Base-by-base conservation (phyloP, 768 basidiomycete species). In the Lactarius deliciosus region DNA sequence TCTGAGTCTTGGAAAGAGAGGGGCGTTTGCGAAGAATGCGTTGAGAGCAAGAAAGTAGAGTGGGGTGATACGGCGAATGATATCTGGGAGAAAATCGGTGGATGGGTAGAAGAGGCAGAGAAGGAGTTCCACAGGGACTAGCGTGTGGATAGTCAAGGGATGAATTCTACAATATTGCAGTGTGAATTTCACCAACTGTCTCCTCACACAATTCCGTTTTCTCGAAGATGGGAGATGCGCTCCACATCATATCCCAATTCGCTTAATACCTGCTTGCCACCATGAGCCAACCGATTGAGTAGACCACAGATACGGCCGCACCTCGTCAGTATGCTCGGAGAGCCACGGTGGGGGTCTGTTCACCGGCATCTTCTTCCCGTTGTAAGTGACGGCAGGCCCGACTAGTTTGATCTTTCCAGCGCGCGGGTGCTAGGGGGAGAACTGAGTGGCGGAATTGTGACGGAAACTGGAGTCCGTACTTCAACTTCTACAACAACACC, bases 401-500 rank as follows among this genome's bases (percentile, higher is more conserved):
- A 79, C 77, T 15, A 81, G 68, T 70, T 80, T 81, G 67, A 81
- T 74, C 56, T 66, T 74, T 13, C 81, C 80, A n/a, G 79, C 79
- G 60, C 82, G 72, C 5, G 82, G 81, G 20, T 72, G 72, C 72
- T 72, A 22, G 18, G 30, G 15, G 20, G 10, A 58, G 20, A 61
- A 18, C 13, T 60, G 28, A 63, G 41, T 53, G 22, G n/a, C 20
- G 13, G 56, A 3, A 15, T 20, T 34, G 9, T 8, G 22, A 34
- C 25, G n/a, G 2, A 22, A 34, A 25, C 9, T 32, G 28, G 54
- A 32, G 55, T 32, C 77, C 84, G 76, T 74, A 92, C 92, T 70
- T 94, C 85, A 60, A 96, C 83, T 71, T 94, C 92, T 32, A 90
- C 83, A 0, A 86, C 86, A 47, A 91, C 84, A 60, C 82, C 79